Base-by-base conservation (phyloP, 2,329 filamentous ascomycete species). In the Sphaerulina vaccinii region DNA sequence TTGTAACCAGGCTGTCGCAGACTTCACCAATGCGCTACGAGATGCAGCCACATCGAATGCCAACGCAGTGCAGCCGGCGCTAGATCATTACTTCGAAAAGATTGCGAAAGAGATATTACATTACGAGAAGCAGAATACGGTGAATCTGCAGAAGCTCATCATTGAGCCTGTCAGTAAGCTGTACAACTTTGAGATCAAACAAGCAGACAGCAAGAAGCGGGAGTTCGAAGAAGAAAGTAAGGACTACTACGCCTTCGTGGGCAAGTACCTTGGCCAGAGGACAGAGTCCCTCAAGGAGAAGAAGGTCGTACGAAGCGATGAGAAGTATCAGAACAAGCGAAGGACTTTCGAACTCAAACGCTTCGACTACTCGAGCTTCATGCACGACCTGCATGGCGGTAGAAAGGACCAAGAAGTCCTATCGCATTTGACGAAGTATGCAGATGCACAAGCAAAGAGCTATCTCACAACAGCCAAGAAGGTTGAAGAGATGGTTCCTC, bases 191-290 rank as follows among this genome's bases (percentile, higher is more conserved):
- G 95, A 99, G 65, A 97, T 99, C 75, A 99, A 99, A 71, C 90
- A 96, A 70, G 95, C 92, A 21, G 93, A 99, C 66, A 80, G 87
- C 35, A 99, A 99, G 75, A 95, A 93, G 73, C 90, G 93, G 60
- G 93, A 97, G 62, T 99, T 99, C 63, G 93, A 99, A 59, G 93
- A 99, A 65, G 93, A 99, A 70, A 97, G 92, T 75, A 93, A 95
- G 69, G 93, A 99, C 68, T 99, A 96, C 73, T 99, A 99, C 72
- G 85, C 87, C 57, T 99, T 96, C 68, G 88, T 97, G 44, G 88
- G 90, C 57, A 85, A 90, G 40, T 99, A 99, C 71, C 82, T 99
- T n/a, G 93, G 93, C 24, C 92, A 97, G 69, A 83, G 92, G 37
- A 90, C 95, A 68, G 93, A 99, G 71, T 95, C 92, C 6, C 78